Evolutionary conservation across 768 basidiomycete genomes (phyloP), one percentile per base, ranked within the genome.

Genomic region (Boletus edulis): DNA sequence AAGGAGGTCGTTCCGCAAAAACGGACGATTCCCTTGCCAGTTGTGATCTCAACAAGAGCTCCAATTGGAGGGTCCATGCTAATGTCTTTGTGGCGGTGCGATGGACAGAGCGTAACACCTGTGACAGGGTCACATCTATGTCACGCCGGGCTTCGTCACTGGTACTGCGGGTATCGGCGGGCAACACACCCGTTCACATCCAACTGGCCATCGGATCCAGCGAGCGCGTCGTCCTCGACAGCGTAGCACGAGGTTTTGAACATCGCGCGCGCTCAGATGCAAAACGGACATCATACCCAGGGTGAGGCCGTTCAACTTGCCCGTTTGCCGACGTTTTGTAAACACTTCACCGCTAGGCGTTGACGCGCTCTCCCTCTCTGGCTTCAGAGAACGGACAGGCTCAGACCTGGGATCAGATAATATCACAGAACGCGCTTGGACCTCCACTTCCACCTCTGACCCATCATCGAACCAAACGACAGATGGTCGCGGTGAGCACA

Each of bases 1-100:
- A 98, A 98, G 3, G 81, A 78, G 0, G 96, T 95, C 32, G 83
- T 58, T 0, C 96, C 97, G 48, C 79, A 81, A 78, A 94, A 99
- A 22, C 94, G 81, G 44, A 98, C 88, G 44, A 87, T 76, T 3
- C 97, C 97, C 37, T 84, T 80, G 17, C 95, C 94, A 38, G 86
- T 85, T 0, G 87, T 73, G 43, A 94, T 84, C 52, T 87, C 81
- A 15, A 97, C 95, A 52, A 89, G 80, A 4, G 92, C 81, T 32
- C 89, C 89, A 46, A 92, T 68, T 5, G 81, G 70, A 34, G 77
- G 75, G 29, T 83, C 82, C 42, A 55, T 22, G 17, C 29, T 29
- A 29, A 29, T 29, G 9, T 29, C 29, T 29, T 29, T 29, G 49
- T 65, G 61, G 64, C 64, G 12, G 64, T 65, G 64, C 54, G 18